These are phyloP conservation scores for Backusella westeae DNA, from an alignment of 192 early-diverging fungal genomes.

Conservation along the genomic window DNA sequence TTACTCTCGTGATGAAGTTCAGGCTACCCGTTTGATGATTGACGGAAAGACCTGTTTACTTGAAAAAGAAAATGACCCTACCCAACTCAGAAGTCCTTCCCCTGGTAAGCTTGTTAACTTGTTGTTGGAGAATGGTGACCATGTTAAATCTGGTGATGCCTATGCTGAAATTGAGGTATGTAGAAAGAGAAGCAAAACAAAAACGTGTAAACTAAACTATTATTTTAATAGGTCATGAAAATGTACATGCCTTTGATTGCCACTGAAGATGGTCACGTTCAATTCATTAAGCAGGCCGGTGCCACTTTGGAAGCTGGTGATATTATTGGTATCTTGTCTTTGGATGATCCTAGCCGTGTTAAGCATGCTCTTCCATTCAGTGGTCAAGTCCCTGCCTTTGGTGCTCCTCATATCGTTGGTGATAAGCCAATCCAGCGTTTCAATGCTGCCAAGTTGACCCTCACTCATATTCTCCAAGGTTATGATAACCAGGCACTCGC, in stretches of 20 bases:
- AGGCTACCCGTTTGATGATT: conserved; percentile 83
- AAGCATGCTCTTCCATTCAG: conserved; percentile 85
- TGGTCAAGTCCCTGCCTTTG: conserved; percentile 66
- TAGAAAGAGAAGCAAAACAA: conserved; percentile 6
- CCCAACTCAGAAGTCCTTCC: conserved; percentile 92
- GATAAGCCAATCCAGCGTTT: conserved; percentile 89
- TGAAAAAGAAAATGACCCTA: conserved; percentile 97
- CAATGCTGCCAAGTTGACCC: conserved; percentile 53
- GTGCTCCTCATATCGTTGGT: conserved; percentile 79
- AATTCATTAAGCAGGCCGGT: conserved; percentile 86
- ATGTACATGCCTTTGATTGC: conserved; percentile 99
- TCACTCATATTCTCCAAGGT: conserved; percentile 81
- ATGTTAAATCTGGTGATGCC: conserved; percentile 84
- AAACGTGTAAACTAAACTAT: neutral
- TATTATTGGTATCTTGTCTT: conserved; percentile 86
- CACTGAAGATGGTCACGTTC: conserved; percentile 85
- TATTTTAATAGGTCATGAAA: conserved; percentile 82
- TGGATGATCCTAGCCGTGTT: conserved; percentile 93
- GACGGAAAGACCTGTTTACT: conserved; percentile 90
- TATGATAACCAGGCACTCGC: conserved; percentile 82
- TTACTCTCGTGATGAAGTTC: conserved; percentile 88
- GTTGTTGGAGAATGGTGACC: conserved; percentile 90
- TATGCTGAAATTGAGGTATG: conserved; percentile 96
- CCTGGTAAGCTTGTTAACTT: conserved; percentile 96
- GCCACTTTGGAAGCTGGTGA: conserved; percentile 85